Evolutionary conservation across 352 stramenopile species (phyloP), one percentile per base, ranked within the genome.

Genomic region (Phytopythium helicoides): DNA sequence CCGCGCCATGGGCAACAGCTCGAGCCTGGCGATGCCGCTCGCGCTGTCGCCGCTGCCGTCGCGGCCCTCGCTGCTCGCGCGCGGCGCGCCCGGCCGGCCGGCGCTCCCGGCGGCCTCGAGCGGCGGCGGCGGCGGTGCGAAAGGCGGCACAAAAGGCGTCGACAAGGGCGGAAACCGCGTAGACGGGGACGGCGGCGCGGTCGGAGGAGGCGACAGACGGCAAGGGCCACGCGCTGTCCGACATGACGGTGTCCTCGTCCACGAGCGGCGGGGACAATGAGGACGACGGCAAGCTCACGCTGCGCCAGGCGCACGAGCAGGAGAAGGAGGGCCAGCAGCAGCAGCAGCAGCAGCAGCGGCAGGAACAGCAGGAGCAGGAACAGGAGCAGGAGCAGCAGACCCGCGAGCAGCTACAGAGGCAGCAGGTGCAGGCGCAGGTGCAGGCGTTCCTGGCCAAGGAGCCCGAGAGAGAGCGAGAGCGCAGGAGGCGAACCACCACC

Each of bases 211-310:
- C 35, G 16, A 36, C 8, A 26, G 46, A 49, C 39, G 50, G 64
- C 34, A 83, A 81, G 46, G 52, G 54, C 39, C 68, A 85, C 54
- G 72, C 72, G 55, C 57, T 85, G n/a, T 88, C 77, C 1, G 70
- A 82, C 33, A 77, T 71, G 47, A 83, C 75, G 3, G 53, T 74
- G 10, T 72, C 71, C 12, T 72, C 68, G 14, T 76, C 52, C n/a
- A 49, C 54, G 49, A 73, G 59, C 44, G 66, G 76, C 34, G 63
- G 79, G 14, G 56, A 58, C 26, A 54, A 67, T 31, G 54, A 60
- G 19, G 58, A 50, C 54, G 51, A 40, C 38, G 68, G 45, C 54
- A 37, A 58, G n/a, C 38, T 58, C 0, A 14, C 46, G 47, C 40
- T 19, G 36, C 3, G 34, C 6, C 42, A 37, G 35, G 44, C 36